A percentile compares a stretch with the other conserved stretches of the same genome.
phyloP scores from a whole-genome alignment of 2,329 filamentous ascomycete genomes.

The Coleophoma cylindrospora region DNA sequence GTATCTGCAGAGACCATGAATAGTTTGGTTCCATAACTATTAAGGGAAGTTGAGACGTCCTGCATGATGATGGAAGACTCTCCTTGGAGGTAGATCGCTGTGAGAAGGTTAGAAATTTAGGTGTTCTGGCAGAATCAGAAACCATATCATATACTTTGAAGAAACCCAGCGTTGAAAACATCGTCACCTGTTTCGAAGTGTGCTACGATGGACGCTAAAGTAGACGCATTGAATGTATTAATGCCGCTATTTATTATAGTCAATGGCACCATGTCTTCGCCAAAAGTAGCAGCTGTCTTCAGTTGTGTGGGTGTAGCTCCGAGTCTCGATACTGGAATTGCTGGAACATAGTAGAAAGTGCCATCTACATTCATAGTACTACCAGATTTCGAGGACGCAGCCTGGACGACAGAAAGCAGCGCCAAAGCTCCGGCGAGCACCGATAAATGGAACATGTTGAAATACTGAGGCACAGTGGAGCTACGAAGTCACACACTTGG shows the following conservation, averaged over 20 bases:
- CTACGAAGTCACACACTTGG: no score
- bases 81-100: conserved; percentile 1
- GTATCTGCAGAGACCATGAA: background rate
- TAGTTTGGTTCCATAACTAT: background rate
- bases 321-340: conserved; percentile 15
- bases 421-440: background rate
- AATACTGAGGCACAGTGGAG: no score
- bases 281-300: conserved; percentile 6
- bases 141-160: conserved; percentile 13
- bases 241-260: conserved; percentile 16
- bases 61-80: conserved; percentile 14
- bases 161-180: conserved; percentile 21
- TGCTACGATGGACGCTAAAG: conserved; percentile 12
- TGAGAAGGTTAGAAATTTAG: no score
- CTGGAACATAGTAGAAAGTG: conserved; percentile 26
- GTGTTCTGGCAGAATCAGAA: no score
- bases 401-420: conserved; percentile 1
- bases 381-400: conserved; percentile 7
- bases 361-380: conserved; percentile 22
- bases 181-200: conserved; percentile 19
- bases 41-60: conserved; percentile 6
- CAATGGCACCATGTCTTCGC: conserved; percentile 18
- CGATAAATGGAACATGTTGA: background rate
- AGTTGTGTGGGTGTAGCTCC: conserved; percentile 9
- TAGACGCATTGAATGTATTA: conserved; percentile 10